Evolutionary conservation across 169 alveolate genomes (phyloP).

Genomic region (Pseudocohnilembus persalinus): DNA sequence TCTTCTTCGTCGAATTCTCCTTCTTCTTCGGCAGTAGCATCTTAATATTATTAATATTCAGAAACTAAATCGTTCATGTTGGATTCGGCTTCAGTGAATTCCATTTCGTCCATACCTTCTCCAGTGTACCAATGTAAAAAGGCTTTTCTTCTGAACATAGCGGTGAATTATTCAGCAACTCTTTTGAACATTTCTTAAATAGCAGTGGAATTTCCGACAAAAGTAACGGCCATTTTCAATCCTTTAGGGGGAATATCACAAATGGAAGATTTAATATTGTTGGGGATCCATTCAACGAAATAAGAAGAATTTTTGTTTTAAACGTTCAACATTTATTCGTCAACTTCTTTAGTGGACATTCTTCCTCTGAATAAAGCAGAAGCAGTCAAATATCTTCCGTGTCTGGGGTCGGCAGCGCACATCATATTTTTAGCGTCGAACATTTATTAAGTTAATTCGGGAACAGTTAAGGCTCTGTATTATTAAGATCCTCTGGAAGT

Average conservation of each 20-base stretch:
- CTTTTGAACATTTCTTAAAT: slow-evolving; percentile 98
- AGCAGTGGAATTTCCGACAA: slow-evolving; percentile 98
- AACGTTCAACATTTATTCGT: slow-evolving; percentile 98
- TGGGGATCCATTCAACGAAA: slow-evolving; percentile 99
- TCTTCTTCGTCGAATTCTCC: slow-evolving; percentile 90
- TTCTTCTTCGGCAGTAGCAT: slow-evolving; percentile 96
- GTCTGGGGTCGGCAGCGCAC: slow-evolving; percentile 99
- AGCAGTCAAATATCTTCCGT: slow-evolving; percentile 98
- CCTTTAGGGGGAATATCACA: slow-evolving; percentile 99
- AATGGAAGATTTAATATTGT: slow-evolving; percentile 96
- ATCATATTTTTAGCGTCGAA: slow-evolving; percentile 99
- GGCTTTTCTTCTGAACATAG: slow-evolving; percentile 98
- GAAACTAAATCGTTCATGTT: slow-evolving; percentile 96
- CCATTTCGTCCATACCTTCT: slow-evolving; percentile 99
- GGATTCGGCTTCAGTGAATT: slow-evolving; percentile 70
- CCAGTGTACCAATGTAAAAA: slow-evolving; percentile 98
- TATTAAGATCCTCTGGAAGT: slow-evolving; percentile 98
- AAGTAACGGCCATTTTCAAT: slow-evolving; percentile 97
- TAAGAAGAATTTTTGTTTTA: slow-evolving; percentile 97
- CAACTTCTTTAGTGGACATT: slow-evolving; percentile 99
- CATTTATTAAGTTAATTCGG: slow-evolving; percentile 99
- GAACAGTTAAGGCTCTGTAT: slow-evolving; percentile 98
- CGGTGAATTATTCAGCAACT: slow-evolving; percentile 97
- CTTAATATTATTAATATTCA: slow-evolving; percentile 99
- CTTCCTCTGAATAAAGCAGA: slow-evolving; percentile 99